Evolutionary conservation across 2,329 filamentous ascomycete species (phyloP).

Genomic region (Biscogniauxia mediterranea): DNA sequence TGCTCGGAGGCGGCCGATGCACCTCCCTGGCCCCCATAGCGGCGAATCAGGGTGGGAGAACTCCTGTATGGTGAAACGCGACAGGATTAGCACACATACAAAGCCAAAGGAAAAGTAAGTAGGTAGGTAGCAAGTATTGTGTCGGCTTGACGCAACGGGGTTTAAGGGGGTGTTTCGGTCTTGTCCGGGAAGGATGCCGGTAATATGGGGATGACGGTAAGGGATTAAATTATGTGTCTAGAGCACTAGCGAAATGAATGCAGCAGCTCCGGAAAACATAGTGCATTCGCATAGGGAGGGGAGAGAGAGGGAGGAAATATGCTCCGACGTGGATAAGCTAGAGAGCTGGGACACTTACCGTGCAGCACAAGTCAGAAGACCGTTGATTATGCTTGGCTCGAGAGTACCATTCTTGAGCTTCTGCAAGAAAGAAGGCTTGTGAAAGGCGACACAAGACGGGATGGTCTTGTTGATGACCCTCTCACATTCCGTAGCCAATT

Average conservation of each 20-base stretch:
- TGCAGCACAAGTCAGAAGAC: slow-evolving; percentile 56
- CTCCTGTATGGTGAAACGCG: slow-evolving; percentile 39
- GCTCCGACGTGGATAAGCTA: neutral
- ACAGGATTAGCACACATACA: slow-evolving; percentile 12
- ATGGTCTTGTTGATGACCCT: slow-evolving; percentile 60
- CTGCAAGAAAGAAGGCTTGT: slow-evolving; percentile 61
- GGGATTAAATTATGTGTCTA: slow-evolving; percentile 11
- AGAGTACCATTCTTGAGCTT: slow-evolving; percentile 57
- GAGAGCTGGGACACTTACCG: slow-evolving; percentile 43
- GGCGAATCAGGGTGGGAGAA: slow-evolving; percentile 55
- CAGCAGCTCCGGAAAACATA: slow-evolving; percentile 23
- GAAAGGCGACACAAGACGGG: slow-evolving; percentile 60
- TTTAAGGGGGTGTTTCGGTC: slow-evolving; percentile 7
- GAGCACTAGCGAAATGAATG: slow-evolving; percentile 19
- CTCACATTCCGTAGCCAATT: slow-evolving; percentile 58
- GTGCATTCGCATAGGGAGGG: slow-evolving; percentile 15
- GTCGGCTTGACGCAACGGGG: slow-evolving; percentile 6
- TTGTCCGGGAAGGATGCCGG: slow-evolving; percentile 14
- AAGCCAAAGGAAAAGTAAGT: neutral
- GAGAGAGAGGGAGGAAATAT: neutral
- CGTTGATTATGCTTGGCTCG: slow-evolving; percentile 56
- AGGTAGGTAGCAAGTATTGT: neutral
- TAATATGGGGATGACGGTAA: slow-evolving; percentile 10
- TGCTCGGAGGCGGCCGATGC: slow-evolving; percentile 56
- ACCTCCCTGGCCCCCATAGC: slow-evolving; percentile 53